phyloP scores from a whole-genome alignment of 257 asterid genomes.

The Linderniella brevidens region DNA sequence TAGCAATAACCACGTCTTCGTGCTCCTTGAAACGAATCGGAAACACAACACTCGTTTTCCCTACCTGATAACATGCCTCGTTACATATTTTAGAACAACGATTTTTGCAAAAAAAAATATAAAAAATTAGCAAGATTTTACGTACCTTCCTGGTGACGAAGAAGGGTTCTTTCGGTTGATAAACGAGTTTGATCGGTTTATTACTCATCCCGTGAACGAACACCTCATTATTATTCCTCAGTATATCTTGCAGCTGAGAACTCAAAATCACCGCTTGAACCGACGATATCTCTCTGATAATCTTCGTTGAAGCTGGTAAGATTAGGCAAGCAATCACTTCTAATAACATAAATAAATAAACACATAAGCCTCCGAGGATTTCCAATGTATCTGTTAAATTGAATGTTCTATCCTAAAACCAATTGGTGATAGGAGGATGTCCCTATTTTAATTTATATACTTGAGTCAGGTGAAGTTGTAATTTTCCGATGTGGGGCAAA shows the following conservation, averaged over 20 bases:
- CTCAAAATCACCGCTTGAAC: constrained; percentile 66
- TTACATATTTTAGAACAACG: constrained; percentile 7
- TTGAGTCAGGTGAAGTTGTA: too few relatives aligned
- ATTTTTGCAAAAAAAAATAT: not conserved
- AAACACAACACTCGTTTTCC: constrained; percentile 51
- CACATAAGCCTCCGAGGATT: not conserved
- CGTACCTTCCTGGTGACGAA: constrained; percentile 59
- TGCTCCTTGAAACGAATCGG: constrained; percentile 85
- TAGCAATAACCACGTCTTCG: constrained; percentile 60
- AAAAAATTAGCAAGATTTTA: not conserved
- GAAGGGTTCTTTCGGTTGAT: constrained; percentile 72
- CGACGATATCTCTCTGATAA: constrained; percentile 50
- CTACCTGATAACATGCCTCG: constrained; percentile 28
- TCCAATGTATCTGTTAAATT: too few relatives aligned
- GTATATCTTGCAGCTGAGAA: constrained; percentile 67
- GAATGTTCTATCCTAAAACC: too few relatives aligned
- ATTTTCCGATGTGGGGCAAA: too few relatives aligned
- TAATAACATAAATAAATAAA: constrained; percentile 2
- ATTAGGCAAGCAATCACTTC: not conserved
- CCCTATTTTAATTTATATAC: too few relatives aligned
- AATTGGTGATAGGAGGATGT: too few relatives aligned
- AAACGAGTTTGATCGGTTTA: constrained; percentile 56
- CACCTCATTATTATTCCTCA: constrained; percentile 36
- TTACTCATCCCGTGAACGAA: constrained; percentile 25
- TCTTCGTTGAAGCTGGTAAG: constrained; percentile 36